Percentiles rank a stretch among this genome's conserved stretches.
These are phyloP conservation scores for Cochlearia excelsa DNA, from an alignment of 345 rosid species.

Conservation along the genomic window DNA sequence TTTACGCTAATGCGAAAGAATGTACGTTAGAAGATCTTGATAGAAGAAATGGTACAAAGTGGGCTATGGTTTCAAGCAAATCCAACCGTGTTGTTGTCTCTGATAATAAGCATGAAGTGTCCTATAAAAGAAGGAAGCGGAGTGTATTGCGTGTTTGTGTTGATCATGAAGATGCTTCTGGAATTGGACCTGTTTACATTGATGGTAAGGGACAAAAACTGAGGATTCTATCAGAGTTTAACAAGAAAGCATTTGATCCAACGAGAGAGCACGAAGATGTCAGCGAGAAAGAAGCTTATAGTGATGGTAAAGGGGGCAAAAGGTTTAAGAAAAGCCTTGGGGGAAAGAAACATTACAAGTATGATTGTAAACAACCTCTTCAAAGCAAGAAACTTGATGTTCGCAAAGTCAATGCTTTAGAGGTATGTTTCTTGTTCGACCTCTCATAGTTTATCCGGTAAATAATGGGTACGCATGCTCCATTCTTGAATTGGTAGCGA, in stretches of 20 bases:
- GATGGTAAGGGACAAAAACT: conserved; percentile 84
- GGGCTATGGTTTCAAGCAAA: conserved; percentile 42
- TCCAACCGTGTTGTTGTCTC: conserved; percentile 42
- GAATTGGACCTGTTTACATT: conserved; percentile 76
- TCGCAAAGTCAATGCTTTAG: conserved; percentile 44
- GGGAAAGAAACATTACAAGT: conserved; percentile 48
- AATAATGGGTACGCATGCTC: conserved; percentile 1
- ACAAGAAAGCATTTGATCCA: conserved; percentile 27
- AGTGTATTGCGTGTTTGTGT: neutral
- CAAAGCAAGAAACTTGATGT: conserved; percentile 23
- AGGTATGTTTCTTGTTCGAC: conserved; percentile 56
- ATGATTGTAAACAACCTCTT: conserved; percentile 47
- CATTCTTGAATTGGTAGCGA: conserved; percentile 12
- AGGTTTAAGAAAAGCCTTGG: conserved; percentile 44
- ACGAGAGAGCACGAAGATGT: conserved; percentile 18
- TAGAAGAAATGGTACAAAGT: conserved; percentile 36
- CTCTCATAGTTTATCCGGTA: conserved; percentile 16
- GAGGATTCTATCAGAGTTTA: conserved; percentile 70
- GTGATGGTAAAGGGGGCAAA: conserved; percentile 40
- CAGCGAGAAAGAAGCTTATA: conserved; percentile 38
- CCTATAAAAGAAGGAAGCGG: conserved; percentile 24
- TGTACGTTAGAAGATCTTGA: conserved; percentile 48
- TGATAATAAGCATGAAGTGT: conserved; percentile 38
- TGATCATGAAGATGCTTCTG: conserved; percentile 47
- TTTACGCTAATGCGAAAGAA: conserved; percentile 56